Evolutionary conservation across 805 yeast species (phyloP).

Genomic region (Suhomyces canberraensis): DNA sequence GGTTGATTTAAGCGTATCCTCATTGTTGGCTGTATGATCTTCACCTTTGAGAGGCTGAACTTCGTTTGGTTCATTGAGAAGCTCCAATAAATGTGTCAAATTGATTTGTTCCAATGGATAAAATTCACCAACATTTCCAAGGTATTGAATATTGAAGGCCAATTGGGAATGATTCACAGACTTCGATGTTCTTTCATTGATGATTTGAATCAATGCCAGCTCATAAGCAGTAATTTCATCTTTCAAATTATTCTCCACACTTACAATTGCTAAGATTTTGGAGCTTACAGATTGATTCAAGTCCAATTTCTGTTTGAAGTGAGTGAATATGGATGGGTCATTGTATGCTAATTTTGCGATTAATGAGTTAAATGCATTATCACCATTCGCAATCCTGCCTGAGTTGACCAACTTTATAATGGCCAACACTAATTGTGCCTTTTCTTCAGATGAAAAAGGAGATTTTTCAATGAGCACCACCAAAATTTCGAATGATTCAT

Average conservation of each 20-base stretch:
- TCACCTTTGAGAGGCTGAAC: constrained; percentile 4
- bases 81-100: constrained; percentile 33
- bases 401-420: constrained; percentile 1
- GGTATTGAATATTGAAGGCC: constrained; percentile 38
- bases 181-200: constrained; percentile 31
- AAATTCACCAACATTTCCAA: constrained; percentile 46
- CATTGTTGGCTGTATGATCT: constrained; percentile 7
- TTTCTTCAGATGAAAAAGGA: not conserved
- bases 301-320: constrained; percentile 12
- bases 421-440: not conserved
- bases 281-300: constrained; percentile 23
- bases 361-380: constrained; percentile 2
- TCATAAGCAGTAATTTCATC: constrained; percentile 25
- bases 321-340: constrained; percentile 8
- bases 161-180: constrained; percentile 8
- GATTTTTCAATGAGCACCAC: not conserved
- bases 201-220: constrained; percentile 24
- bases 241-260: constrained; percentile 17
- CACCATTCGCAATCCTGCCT: not conserved
- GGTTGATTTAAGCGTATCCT: constrained; percentile 8
- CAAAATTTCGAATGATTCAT: constrained; percentile 1
- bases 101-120: constrained; percentile 14
- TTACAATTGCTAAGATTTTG: constrained; percentile 28
- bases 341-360: constrained; percentile 4
- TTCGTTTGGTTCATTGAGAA: constrained; percentile 23